Conservation (phyloP, 441 rosid genomes). For the Pelargonium australe region DNA sequence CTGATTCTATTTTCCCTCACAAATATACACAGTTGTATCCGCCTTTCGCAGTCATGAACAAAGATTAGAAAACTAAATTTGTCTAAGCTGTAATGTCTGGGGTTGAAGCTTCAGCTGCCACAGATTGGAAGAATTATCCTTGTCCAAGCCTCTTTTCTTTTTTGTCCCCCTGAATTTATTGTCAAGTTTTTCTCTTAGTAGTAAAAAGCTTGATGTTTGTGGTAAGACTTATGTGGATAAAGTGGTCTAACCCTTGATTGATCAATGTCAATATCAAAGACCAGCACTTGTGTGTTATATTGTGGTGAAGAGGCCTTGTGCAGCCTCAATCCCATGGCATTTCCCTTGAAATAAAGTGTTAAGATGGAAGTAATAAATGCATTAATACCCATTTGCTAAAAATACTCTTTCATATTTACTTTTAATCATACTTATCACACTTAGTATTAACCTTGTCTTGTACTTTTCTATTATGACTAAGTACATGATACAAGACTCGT, state of each 20-base stretch:
- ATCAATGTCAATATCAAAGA: too few species aligned
- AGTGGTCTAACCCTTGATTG: too few species aligned
- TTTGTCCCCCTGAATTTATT: too few species aligned
- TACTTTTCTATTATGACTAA: not conserved
- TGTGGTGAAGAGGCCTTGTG: too few species aligned
- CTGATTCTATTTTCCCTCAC: constrained; percentile 10
- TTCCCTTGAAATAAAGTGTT: too few species aligned
- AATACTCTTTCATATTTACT: not conserved
- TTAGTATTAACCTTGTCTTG: not conserved
- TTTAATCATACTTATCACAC: not conserved
- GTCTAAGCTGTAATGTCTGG: constrained; percentile 2
- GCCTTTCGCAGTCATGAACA: not conserved
- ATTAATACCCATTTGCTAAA: not conserved
- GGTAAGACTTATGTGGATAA: too few species aligned
- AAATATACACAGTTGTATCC: not conserved
- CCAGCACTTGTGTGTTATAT: too few species aligned
- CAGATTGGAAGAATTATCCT: too few species aligned
- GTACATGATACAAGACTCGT: not conserved
- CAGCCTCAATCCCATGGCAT: too few species aligned
- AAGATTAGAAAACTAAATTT: not conserved
- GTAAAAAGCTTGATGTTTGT: too few species aligned
- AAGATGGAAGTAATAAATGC: not conserved
- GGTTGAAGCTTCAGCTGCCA: not conserved
- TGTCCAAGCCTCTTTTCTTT: too few species aligned
- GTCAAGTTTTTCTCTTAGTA: too few species aligned